These are phyloP conservation scores for Clarireedia paspali DNA, from an alignment of 2,329 filamentous ascomycete genomes.

Conservation along the genomic window DNA sequence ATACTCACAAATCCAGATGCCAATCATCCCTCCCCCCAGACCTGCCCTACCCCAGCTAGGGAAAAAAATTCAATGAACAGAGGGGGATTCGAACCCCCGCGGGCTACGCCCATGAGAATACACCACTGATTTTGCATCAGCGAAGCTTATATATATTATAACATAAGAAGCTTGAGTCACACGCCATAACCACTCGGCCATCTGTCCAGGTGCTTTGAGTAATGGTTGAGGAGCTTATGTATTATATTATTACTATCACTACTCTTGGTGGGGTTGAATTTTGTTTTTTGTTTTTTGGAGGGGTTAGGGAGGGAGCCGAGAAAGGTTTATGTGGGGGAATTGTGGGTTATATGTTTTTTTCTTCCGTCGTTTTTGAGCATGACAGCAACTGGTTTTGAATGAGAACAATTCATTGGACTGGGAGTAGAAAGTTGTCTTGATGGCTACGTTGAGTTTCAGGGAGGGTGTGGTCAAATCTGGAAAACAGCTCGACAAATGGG, in stretches of 20 bases:
- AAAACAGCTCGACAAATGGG: no score
- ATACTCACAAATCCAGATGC: no score
- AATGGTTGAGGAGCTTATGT: accelerated
- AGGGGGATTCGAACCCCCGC: slow-evolving; percentile 12
- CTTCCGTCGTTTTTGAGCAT: no score
- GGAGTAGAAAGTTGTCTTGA: no score
- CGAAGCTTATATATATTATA: background rate
- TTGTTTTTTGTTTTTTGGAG: no score
- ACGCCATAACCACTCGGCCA: slow-evolving; percentile 12
- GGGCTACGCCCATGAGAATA: slow-evolving; percentile 9
- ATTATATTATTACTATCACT: accelerated
- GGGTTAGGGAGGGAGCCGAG: background rate
- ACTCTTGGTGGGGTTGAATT: background rate
- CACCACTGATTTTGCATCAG: background rate
- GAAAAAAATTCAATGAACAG: background rate
- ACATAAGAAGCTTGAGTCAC: slow-evolving; percentile 8
- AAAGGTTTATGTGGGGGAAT: background rate
- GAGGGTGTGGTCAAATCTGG: no score
- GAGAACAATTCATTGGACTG: no score
- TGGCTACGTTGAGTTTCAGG: no score
- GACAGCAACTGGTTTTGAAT: no score
- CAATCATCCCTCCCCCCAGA: no score
- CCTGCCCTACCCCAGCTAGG: background rate
- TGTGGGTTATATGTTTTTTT: no score
- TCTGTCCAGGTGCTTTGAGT: background rate